Percentiles rank a stretch among this genome's conserved stretches.
Conservation (phyloP, 352 stramenopile species). For the Pythium pyrilobum region DNA sequence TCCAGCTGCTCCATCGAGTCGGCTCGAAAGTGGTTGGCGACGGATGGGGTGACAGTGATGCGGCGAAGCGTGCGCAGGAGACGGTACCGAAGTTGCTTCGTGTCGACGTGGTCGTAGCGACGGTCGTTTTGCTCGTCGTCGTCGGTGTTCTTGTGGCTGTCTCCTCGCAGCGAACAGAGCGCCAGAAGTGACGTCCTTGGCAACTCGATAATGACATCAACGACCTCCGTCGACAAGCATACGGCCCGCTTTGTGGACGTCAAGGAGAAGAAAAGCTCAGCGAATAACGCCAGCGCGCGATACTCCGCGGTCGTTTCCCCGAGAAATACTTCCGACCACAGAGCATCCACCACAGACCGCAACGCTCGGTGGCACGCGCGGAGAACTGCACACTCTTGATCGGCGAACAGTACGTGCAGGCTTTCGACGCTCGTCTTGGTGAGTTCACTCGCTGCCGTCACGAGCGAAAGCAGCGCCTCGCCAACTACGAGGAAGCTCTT, state of each 20-base stretch:
- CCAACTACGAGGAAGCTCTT: background rate
- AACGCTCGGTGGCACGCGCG: background rate
- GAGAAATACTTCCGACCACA: too few relatives aligned
- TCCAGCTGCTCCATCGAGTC: background rate
- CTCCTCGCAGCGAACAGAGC: background rate
- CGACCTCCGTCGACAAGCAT: background rate
- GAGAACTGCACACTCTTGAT: background rate
- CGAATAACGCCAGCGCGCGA: background rate
- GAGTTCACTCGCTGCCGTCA: background rate
- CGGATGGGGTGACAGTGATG: background rate
- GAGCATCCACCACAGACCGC: background rate
- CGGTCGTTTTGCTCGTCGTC: background rate
- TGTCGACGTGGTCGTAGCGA: background rate
- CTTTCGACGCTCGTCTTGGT: background rate
- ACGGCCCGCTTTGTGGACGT: slow-evolving; percentile 2
- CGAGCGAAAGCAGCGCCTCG: background rate
- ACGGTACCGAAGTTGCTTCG: background rate
- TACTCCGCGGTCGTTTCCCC: too few relatives aligned
- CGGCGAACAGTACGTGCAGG: background rate
- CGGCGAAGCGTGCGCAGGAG: slow-evolving; percentile 8
- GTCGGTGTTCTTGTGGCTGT: background rate
- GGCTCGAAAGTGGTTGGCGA: background rate
- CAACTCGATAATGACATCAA: background rate
- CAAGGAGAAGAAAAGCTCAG: slow-evolving; percentile 1
- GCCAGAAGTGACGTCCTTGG: background rate